These are phyloP conservation scores for Boletus fagicola DNA, from an alignment of 768 basidiomycete genomes.

Conservation along the genomic window DNA sequence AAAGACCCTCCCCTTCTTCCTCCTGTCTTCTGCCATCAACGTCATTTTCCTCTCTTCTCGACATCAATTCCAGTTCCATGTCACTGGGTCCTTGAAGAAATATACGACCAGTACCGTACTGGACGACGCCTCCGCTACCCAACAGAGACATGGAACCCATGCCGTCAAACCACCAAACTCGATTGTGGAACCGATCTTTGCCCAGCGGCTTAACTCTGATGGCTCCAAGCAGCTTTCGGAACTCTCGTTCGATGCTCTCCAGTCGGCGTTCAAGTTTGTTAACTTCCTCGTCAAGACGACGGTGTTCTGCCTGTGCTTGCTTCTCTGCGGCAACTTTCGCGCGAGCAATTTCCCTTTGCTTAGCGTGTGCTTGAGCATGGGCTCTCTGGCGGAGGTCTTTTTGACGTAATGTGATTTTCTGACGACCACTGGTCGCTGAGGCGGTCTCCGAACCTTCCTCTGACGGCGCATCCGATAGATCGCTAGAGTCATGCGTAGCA, in stretches of 20 bases:
- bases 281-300: constrained; percentile 84
- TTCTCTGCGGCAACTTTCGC: constrained; percentile 77
- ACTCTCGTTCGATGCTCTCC: constrained; percentile 89
- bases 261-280: constrained; percentile 77
- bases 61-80: constrained; percentile 72
- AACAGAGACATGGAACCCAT: constrained; percentile 82
- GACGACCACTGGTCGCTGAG: constrained; percentile 39
- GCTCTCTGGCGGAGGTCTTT: constrained; percentile 53
- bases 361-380: constrained; percentile 59
- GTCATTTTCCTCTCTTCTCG: constrained; percentile 50
- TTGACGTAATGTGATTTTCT: constrained; percentile 49
- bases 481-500: constrained; percentile 63
- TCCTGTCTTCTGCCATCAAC: constrained; percentile 60
- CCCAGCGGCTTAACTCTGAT: constrained; percentile 88
- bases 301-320: constrained; percentile 79
- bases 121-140: constrained; percentile 71
- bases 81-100: constrained; percentile 92
- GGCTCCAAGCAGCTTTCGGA: constrained; percentile 82
- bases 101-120: constrained; percentile 86
- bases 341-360: constrained; percentile 77
- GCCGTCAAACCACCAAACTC: constrained; percentile 99
- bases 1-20: constrained; percentile 79
- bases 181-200: constrained; percentile 89
- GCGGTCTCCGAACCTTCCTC: constrained; percentile 62
- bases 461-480: constrained; percentile 67